Percentiles rank a stretch among this genome's conserved stretches.
Evolutionary conservation across 345 rosid species (phyloP).

Genomic region (Melaleuca quinquenervia): DNA sequence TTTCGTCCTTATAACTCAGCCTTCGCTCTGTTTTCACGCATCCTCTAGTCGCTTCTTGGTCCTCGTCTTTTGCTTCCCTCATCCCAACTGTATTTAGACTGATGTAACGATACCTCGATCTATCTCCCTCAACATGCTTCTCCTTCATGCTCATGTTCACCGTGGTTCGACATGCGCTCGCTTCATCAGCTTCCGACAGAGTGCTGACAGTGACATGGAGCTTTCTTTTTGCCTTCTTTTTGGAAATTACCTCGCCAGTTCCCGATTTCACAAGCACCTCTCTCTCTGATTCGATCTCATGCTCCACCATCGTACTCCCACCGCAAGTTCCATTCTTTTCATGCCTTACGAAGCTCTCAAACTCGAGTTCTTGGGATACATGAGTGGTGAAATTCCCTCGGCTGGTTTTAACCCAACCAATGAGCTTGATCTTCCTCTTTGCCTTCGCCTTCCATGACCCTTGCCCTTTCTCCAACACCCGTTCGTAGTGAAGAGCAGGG

Average conservation of each 20-base stretch:
- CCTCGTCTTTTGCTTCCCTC: background rate
- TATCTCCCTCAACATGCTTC: background rate
- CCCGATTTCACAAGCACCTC: conserved; percentile 1
- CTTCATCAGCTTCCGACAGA: background rate
- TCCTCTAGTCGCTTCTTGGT: background rate
- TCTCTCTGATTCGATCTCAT: background rate
- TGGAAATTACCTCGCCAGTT: background rate
- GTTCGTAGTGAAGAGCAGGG: background rate
- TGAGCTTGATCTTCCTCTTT: background rate
- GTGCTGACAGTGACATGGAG: background rate
- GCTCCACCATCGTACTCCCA: background rate
- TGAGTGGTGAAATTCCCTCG: conserved; percentile 4
- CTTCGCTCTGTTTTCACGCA: background rate
- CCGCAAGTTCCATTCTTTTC: background rate
- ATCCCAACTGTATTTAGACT: background rate
- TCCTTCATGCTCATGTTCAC: conserved; percentile 1
- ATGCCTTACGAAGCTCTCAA: background rate
- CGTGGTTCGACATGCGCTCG: background rate
- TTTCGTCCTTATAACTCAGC: background rate
- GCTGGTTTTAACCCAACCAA: conserved; percentile 3
- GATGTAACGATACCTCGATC: background rate
- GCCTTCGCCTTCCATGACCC: background rate
- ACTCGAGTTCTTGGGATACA: background rate
- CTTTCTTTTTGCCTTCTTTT: background rate
- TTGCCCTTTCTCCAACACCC: background rate